A percentile compares a stretch with the other conserved stretches of the same genome.
Evolutionary conservation across 345 rosid species (phyloP).

Genomic region (Eutrema heterophyllum): DNA sequence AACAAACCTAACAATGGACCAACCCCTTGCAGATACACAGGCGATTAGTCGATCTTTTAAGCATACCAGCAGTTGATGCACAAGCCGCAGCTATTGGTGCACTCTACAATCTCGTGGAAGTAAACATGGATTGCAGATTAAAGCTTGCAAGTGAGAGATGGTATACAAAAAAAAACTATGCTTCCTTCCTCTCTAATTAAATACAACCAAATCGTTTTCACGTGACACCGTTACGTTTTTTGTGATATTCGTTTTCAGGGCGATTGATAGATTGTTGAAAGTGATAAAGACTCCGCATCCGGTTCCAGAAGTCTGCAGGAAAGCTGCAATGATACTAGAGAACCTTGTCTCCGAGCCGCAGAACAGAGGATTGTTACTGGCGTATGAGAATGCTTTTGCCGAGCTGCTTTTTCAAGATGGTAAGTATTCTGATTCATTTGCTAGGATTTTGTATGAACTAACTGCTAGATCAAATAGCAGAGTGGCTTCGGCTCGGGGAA

Average conservation of each 20-base stretch:
- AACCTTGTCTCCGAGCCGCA: slow-evolving; percentile 92
- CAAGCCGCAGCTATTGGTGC: slow-evolving; percentile 99
- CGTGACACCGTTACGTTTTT: background rate
- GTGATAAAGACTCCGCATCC: slow-evolving; percentile 85
- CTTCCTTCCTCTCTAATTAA: background rate
- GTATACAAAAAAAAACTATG: slow-evolving; percentile 27
- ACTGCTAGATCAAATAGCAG: slow-evolving; percentile 91
- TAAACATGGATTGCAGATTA: slow-evolving; percentile 93
- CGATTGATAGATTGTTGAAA: slow-evolving; percentile 81
- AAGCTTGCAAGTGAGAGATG: slow-evolving; percentile 98
- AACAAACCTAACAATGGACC: background rate
- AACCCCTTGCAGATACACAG: slow-evolving; percentile 66
- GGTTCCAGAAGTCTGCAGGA: slow-evolving; percentile 88
- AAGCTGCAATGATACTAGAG: slow-evolving; percentile 93
- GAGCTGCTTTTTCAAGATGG: slow-evolving; percentile 84
- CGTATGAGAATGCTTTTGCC: slow-evolving; percentile 88
- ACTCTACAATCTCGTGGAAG: slow-evolving; percentile 88
- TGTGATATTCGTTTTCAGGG: slow-evolving; percentile 46
- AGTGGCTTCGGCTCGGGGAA: slow-evolving; percentile 72
- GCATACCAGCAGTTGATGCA: slow-evolving; percentile 70
- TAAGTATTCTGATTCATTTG: slow-evolving; percentile 82
- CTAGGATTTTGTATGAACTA: slow-evolving; percentile 84
- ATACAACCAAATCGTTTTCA: background rate
- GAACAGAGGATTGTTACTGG: slow-evolving; percentile 64
- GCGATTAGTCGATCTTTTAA: slow-evolving; percentile 84